Conservation (phyloP, 2,329 filamentous ascomycete genomes). For the Ambrosiella cleistominuta region DNA sequence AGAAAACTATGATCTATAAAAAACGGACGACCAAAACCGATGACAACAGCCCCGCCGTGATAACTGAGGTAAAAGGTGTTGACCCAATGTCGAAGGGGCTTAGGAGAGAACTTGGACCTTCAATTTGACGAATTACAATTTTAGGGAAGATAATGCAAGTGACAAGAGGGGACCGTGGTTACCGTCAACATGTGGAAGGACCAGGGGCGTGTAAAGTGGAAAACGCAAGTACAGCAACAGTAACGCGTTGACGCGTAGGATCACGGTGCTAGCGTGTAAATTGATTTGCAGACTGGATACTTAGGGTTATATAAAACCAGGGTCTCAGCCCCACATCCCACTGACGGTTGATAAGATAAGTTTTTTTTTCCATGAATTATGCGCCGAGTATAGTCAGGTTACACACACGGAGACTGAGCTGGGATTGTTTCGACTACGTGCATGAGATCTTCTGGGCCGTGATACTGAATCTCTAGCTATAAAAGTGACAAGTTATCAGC, state of each 20-base stretch:
- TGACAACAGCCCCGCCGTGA: not conserved
- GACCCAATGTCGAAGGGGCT: not conserved
- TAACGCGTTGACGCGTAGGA: not conserved
- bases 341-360: conserved; percentile 13
- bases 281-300: not conserved
- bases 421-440: too few relatives aligned
- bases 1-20: not conserved
- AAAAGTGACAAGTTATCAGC: too few relatives aligned
- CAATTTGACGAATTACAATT: conserved; percentile 1
- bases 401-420: too few relatives aligned
- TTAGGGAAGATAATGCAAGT: not conserved
- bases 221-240: not conserved
- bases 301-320: not conserved
- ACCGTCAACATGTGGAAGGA: not conserved
- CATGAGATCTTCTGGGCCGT: too few relatives aligned
- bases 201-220: conserved; percentile 9
- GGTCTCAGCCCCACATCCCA: conserved; percentile 4
- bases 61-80: not conserved
- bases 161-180: not conserved
- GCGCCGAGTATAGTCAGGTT: too few relatives aligned
- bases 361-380: conserved; percentile 1
- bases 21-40: not conserved
- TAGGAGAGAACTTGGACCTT: not conserved
- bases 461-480: too few relatives aligned
- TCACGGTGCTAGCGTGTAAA: not conserved